A percentile compares a stretch with the other conserved stretches of the same genome.
phyloP scores from a whole-genome alignment of 2,329 filamentous ascomycete genomes.

The Aspergillus sp. region DNA sequence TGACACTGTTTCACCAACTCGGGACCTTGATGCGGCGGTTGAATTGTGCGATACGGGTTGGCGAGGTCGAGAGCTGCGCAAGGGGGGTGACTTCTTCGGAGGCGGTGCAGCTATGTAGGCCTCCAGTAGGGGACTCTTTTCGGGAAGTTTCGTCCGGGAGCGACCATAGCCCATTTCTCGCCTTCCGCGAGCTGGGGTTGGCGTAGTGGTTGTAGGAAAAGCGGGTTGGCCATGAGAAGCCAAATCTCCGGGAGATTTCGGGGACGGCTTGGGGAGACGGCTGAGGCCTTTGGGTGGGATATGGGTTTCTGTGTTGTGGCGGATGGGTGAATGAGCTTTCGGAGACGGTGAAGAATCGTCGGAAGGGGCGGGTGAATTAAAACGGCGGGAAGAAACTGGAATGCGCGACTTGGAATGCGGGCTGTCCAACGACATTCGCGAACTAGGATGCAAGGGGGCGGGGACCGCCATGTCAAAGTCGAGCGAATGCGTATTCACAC shows the following conservation, averaged over 20 bases:
- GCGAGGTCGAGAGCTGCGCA: slow-evolving; percentile 79
- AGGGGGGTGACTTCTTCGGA: slow-evolving; percentile 72
- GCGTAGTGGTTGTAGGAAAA: slow-evolving; percentile 15
- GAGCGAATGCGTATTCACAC: slow-evolving; percentile 29
- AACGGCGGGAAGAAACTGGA: slow-evolving; percentile 43
- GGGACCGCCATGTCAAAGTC: slow-evolving; percentile 36
- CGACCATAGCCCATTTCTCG: slow-evolving; percentile 33
- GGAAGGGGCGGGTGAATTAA: slow-evolving; percentile 42
- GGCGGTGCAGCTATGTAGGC: slow-evolving; percentile 71
- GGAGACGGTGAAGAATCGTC: slow-evolving; percentile 39
- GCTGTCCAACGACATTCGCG: slow-evolving; percentile 26
- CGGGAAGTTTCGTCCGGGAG: slow-evolving; percentile 38
- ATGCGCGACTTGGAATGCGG: slow-evolving; percentile 46
- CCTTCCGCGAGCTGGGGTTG: slow-evolving; percentile 36
- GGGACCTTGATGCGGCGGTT: slow-evolving; percentile 68
- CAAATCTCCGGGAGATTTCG: slow-evolving; percentile 28
- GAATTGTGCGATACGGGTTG: slow-evolving; percentile 74
- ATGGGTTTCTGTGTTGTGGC: slow-evolving; percentile 28
- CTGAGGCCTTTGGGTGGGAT: slow-evolving; percentile 42
- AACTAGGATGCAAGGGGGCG: slow-evolving; percentile 29
- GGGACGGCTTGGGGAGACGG: slow-evolving; percentile 42
- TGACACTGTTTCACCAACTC: slow-evolving; percentile 59
- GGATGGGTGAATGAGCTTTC: slow-evolving; percentile 35
- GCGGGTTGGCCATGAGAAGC: slow-evolving; percentile 27
- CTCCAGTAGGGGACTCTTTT: slow-evolving; percentile 62